Conservation (phyloP, 192 early-diverging fungal species). For the Mortierella claussenii region DNA sequence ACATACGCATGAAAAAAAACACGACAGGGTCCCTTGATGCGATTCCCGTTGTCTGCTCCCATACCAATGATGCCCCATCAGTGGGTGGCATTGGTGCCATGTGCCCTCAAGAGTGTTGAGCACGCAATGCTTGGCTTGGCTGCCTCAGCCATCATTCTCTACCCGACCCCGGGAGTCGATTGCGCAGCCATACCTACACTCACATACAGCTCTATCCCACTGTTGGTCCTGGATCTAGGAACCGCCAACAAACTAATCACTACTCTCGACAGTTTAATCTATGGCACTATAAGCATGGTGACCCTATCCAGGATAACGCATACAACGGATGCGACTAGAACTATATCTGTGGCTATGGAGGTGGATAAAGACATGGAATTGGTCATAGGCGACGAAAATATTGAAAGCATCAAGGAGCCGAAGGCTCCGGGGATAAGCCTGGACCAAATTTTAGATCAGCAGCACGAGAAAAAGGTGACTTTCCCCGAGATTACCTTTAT, state of each 20-base stretch:
- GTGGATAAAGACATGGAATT: neutral
- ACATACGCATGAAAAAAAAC: neutral
- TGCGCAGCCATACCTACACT: neutral
- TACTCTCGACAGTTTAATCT: neutral
- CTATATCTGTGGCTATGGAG: too few species aligned
- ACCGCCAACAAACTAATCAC: conserved; percentile 1
- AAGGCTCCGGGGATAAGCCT: neutral
- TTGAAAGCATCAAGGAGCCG: too few species aligned
- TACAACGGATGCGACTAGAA: too few species aligned
- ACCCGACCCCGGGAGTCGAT: neutral
- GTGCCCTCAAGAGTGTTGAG: neutral
- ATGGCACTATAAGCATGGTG: conserved; percentile 7
- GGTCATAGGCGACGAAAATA: too few species aligned
- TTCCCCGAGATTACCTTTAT: conserved; percentile 19
- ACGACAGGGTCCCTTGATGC: conserved; percentile 21
- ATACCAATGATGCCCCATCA: conserved; percentile 16
- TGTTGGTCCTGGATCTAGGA: conserved; percentile 4
- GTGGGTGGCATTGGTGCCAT: conserved; percentile 22
- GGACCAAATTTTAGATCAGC: neutral
- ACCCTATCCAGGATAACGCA: neutral
- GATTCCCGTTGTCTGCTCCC: conserved; percentile 13
- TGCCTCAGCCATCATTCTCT: conserved; percentile 15
- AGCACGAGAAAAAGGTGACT: neutral
- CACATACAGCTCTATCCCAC: neutral
- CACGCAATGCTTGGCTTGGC: neutral